Percentiles rank a stretch among this genome's conserved stretches.
Evolutionary conservation across 2,329 filamentous ascomycete species (phyloP).

Genomic region (Fusarium torreyae): DNA sequence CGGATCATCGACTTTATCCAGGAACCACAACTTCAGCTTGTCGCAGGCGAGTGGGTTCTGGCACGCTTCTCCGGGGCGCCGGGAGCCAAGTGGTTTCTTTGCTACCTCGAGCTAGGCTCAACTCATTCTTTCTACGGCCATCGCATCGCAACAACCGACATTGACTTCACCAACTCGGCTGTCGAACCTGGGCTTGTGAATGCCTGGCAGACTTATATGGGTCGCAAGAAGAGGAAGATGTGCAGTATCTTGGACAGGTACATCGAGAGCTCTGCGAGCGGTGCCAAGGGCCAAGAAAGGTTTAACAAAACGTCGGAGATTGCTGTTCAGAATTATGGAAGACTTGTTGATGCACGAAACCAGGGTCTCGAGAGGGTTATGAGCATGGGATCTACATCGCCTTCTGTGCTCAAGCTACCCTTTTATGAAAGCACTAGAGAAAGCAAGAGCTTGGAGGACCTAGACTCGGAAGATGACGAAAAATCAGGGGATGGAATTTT

Average conservation of each 20-base stretch:
- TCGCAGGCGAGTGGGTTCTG: conserved; percentile 12
- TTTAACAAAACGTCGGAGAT: background rate
- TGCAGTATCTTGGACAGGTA: conserved; percentile 7
- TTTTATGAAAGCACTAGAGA: background rate
- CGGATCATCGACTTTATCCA: conserved; percentile 10
- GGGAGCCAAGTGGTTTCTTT: conserved; percentile 13
- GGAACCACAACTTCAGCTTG: conserved; percentile 6
- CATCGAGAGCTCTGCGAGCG: background rate
- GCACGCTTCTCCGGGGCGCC: conserved; percentile 4
- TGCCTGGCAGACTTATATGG: conserved; percentile 6
- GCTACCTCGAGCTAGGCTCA: conserved; percentile 9
- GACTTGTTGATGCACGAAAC: background rate
- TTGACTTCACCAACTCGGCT: conserved; percentile 6
- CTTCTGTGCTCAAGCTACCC: background rate
- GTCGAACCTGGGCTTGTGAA: conserved; percentile 9
- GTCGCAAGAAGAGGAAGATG: conserved; percentile 15
- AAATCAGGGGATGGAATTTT: background rate
- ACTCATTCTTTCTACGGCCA: conserved; percentile 8
- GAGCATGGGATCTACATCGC: background rate
- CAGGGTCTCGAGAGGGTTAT: conserved; percentile 8
- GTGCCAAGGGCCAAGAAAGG: background rate
- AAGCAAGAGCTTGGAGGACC: background rate
- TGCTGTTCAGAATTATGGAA: conserved; percentile 1
- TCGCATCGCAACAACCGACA: conserved; percentile 3
- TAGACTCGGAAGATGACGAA: background rate